phyloP scores from a whole-genome alignment of 2,329 filamentous ascomycete genomes.

The Ceratocystis smalleyi region DNA sequence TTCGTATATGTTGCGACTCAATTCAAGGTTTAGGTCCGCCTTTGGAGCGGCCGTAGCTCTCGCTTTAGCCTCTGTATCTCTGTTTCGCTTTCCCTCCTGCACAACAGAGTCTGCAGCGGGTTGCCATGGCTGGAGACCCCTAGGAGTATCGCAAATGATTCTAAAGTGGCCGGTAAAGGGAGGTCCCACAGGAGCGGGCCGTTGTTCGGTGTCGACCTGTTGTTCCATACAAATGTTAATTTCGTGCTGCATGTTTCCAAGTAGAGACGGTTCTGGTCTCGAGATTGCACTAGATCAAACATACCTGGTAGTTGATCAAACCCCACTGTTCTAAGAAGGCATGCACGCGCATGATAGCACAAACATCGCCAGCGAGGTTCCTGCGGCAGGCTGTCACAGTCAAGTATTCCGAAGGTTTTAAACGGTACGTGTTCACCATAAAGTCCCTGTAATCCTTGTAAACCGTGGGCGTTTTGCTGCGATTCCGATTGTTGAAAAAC shows the following conservation, averaged over 20 bases:
- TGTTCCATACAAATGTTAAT: constrained; percentile 2
- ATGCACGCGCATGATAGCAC: constrained; percentile 97
- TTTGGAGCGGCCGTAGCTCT: constrained; percentile 52
- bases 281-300: not conserved
- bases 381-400: constrained; percentile 91
- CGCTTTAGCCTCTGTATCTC: constrained; percentile 59
- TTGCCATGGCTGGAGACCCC: constrained; percentile 88
- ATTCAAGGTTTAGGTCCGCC: constrained; percentile 75
- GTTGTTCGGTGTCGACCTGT: constrained; percentile 87
- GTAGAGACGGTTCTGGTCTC: not conserved
- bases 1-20: constrained; percentile 91
- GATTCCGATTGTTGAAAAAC: constrained; percentile 96
- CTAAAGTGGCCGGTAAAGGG: constrained; percentile 97
- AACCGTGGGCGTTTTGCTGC: constrained; percentile 90
- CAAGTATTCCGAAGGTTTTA: constrained; percentile 90
- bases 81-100: constrained; percentile 42
- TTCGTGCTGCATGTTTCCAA: not conserved
- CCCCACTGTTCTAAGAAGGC: constrained; percentile 98
- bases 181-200: constrained; percentile 86
- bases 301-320: constrained; percentile 94
- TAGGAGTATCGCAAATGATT: constrained; percentile 86
- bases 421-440: constrained; percentile 97
- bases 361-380: constrained; percentile 92
- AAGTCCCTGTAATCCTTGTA: constrained; percentile 99
- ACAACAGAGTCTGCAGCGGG: constrained; percentile 63